Evolutionary conservation across 768 basidiomycete species (phyloP).

Genomic region (Hypholoma sublateritium): DNA sequence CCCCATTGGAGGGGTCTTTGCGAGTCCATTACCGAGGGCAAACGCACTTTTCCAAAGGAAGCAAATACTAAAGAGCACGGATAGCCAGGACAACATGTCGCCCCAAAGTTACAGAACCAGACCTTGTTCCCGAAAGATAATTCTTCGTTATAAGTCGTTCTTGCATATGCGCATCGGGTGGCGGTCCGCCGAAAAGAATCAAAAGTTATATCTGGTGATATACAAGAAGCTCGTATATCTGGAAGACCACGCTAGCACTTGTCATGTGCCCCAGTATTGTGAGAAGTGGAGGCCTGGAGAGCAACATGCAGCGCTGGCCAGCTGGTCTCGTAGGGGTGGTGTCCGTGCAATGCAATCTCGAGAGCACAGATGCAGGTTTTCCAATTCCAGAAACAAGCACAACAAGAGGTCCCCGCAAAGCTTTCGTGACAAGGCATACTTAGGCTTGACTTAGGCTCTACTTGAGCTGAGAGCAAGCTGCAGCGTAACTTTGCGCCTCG

Average conservation of each 20-base stretch:
- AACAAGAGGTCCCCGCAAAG: background rate
- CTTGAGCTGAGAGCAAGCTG: background rate
- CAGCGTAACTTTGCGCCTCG: background rate
- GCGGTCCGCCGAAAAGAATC: background rate
- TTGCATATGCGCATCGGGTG: background rate
- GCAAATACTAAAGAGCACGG: conserved; percentile 6
- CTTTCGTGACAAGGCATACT: background rate
- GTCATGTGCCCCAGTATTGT: conserved; percentile 9
- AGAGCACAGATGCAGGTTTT: background rate
- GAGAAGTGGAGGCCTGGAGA: background rate
- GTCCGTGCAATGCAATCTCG: background rate
- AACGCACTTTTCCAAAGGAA: conserved; percentile 11
- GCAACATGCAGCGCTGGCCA: background rate
- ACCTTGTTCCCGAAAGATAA: background rate
- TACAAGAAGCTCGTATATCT: background rate
- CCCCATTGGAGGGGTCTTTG: conserved; percentile 44
- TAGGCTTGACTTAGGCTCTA: background rate
- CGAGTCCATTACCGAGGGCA: conserved; percentile 40
- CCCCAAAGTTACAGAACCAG: background rate
- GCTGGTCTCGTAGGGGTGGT: background rate
- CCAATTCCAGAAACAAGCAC: background rate
- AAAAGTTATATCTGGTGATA: background rate
- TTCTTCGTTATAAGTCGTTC: background rate
- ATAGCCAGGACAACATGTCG: background rate
- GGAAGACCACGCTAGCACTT: background rate